Conservation (phyloP, 306 rosid species). For the Citrullus mucosospermus region DNA sequence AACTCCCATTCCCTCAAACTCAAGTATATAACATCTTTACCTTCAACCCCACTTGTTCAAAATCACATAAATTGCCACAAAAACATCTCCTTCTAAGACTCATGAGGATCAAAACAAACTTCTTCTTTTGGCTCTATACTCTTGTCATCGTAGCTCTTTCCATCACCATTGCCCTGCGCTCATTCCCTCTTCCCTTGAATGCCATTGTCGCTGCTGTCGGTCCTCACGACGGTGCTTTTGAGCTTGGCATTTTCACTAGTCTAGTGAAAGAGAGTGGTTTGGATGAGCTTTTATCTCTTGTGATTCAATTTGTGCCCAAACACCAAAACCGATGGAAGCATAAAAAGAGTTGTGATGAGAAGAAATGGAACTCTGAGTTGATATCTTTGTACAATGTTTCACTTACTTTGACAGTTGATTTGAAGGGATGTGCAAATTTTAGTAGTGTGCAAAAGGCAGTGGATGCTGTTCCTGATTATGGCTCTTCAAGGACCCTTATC, state of each 20-base stretch:
- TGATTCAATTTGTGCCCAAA: constrained; percentile 21
- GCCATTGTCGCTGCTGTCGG: not conserved
- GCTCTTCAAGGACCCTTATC: constrained; percentile 38
- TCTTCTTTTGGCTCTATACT: constrained; percentile 35
- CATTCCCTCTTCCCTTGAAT: constrained; percentile 12
- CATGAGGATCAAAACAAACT: constrained; percentile 34
- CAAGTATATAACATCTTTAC: constrained; percentile 3
- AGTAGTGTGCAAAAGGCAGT: constrained; percentile 58
- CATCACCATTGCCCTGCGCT: constrained; percentile 12
- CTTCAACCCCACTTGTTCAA: constrained; percentile 14
- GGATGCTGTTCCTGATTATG: constrained; percentile 54
- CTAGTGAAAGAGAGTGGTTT: constrained; percentile 22
- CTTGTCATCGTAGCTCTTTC: constrained; percentile 35
- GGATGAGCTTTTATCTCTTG: constrained; percentile 23
- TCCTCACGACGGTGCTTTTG: constrained; percentile 9
- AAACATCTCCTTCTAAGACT: not conserved
- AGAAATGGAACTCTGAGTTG: constrained; percentile 30
- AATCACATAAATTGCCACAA: not conserved
- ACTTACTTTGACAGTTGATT: constrained; percentile 41
- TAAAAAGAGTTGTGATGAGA: constrained; percentile 21
- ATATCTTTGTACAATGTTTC: constrained; percentile 33
- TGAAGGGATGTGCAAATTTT: constrained; percentile 48
- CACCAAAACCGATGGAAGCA: constrained; percentile 9
- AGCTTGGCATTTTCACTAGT: constrained; percentile 14
- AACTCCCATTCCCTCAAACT: constrained; percentile 1